These are phyloP conservation scores for Pythium periplocum DNA, from an alignment of 352 stramenopile genomes.

Conservation along the genomic window DNA sequence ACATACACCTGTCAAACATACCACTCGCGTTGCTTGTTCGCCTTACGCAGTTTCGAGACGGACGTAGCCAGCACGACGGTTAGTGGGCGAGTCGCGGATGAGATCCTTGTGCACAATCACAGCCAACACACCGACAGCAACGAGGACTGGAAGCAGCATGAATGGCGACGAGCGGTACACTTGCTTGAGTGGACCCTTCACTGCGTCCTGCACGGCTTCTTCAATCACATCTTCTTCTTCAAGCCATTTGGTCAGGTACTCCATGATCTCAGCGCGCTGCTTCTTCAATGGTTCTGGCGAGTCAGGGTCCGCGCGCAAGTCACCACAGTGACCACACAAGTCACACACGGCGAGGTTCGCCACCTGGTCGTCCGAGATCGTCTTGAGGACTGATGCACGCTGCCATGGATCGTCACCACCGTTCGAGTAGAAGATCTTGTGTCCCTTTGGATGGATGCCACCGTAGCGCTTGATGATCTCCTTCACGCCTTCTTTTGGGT, in stretches of 20 bases:
- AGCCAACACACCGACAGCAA: constrained; percentile 46
- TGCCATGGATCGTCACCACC: constrained; percentile 84
- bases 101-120: constrained; percentile 48
- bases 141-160: constrained; percentile 63
- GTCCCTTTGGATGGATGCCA: constrained; percentile 54
- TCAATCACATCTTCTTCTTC: neutral
- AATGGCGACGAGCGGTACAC: constrained; percentile 48
- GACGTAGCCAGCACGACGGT: constrained; percentile 26
- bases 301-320: constrained; percentile 45
- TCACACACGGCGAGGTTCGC: constrained; percentile 74
- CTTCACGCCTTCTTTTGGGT: constrained; percentile 48
- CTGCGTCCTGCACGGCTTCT: neutral
- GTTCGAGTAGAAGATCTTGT: constrained; percentile 85
- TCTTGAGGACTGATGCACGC: constrained; percentile 59
- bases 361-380: constrained; percentile 48
- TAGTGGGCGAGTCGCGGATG: constrained; percentile 38
- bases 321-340: constrained; percentile 78
- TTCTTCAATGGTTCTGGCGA: constrained; percentile 53
- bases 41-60: constrained; percentile 19
- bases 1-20: too few relatives aligned
- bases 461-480: constrained; percentile 71
- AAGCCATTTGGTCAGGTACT: constrained; percentile 65
- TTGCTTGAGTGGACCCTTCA: neutral
- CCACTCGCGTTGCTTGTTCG: neutral
- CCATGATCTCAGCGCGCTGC: constrained; percentile 57